Evolutionary conservation across 176 grass and related monocot genomes (phyloP).

Genomic region (Raddia guianensis): DNA sequence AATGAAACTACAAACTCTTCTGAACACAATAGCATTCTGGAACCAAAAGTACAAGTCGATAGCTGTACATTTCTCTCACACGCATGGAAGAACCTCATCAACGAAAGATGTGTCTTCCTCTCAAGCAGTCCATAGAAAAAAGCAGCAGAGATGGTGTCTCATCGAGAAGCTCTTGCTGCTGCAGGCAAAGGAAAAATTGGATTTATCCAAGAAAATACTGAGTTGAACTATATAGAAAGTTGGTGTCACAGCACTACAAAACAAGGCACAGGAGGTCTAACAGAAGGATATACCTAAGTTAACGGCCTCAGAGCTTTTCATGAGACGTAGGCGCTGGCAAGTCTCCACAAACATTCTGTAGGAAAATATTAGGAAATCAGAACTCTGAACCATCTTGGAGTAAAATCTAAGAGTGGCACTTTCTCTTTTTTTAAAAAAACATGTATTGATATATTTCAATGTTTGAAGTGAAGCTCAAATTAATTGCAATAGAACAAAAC

Average conservation of each 20-base stretch:
- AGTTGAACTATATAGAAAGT: neutral
- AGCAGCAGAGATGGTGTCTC: slow-evolving; percentile 7
- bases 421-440: neutral
- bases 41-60: slow-evolving; percentile 42
- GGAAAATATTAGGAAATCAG: slow-evolving; percentile 21
- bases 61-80: slow-evolving; percentile 62
- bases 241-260: neutral
- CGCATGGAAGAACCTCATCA: slow-evolving; percentile 37
- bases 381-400: neutral
- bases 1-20: slow-evolving; percentile 40
- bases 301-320: slow-evolving; percentile 79
- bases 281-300: slow-evolving; percentile 49
- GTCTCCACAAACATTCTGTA: slow-evolving; percentile 83
- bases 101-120: slow-evolving; percentile 30
- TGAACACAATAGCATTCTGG: slow-evolving; percentile 33
- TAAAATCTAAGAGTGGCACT: neutral
- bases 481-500: neutral
- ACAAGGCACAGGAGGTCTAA: neutral
- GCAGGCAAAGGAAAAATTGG: slow-evolving; percentile 29
- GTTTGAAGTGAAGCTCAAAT: slow-evolving; percentile 8
- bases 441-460: neutral
- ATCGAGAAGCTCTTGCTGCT: slow-evolving; percentile 65
- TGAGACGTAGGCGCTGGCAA: slow-evolving; percentile 76
- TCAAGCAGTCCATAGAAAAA: slow-evolving; percentile 23
- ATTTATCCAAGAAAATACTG: neutral